Conservation (phyloP, 768 basidiomycete species). For the Hypsizygus marmoreus region DNA sequence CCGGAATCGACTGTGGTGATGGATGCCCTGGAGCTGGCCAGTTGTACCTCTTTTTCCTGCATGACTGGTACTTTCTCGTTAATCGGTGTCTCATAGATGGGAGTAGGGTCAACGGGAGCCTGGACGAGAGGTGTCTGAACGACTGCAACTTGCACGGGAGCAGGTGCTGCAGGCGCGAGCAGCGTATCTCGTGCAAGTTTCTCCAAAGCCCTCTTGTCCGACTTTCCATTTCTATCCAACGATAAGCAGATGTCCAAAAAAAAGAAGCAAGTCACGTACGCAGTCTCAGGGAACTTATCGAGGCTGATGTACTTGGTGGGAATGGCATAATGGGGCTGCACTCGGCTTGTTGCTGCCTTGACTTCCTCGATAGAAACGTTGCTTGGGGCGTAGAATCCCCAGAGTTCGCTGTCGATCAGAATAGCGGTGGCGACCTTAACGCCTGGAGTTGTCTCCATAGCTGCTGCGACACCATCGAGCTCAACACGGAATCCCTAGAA, state of each 20-base stretch:
- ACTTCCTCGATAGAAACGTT: constrained; percentile 38
- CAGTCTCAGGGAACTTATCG: constrained; percentile 51
- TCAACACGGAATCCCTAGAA: constrained; percentile 72
- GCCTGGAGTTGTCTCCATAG: constrained; percentile 40
- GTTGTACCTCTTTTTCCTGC: no score
- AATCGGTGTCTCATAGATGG: neutral
- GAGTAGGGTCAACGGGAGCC: neutral
- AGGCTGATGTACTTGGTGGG: constrained; percentile 46
- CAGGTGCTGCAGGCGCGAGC: neutral
- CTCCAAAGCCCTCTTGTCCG: constrained; percentile 47
- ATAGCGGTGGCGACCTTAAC: constrained; percentile 51
- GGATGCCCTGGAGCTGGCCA: constrained; percentile 2
- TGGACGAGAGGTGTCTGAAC: neutral
- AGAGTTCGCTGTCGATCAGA: constrained; percentile 52
- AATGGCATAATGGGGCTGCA: constrained; percentile 62
- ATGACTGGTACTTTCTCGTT: neutral
- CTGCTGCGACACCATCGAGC: constrained; percentile 59
- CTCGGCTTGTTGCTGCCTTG: constrained; percentile 41
- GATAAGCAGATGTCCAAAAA: neutral
- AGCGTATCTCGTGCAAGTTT: constrained; percentile 32
- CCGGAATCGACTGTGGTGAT: constrained; percentile 2
- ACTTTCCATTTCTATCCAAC: constrained; percentile 46
- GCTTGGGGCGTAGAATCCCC: constrained; percentile 55
- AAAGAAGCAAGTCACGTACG: constrained; percentile 31
- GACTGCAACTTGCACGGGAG: neutral